Evolutionary conservation across 2,329 filamentous ascomycete species (phyloP).

Genomic region (Talaromyces sp.): DNA sequence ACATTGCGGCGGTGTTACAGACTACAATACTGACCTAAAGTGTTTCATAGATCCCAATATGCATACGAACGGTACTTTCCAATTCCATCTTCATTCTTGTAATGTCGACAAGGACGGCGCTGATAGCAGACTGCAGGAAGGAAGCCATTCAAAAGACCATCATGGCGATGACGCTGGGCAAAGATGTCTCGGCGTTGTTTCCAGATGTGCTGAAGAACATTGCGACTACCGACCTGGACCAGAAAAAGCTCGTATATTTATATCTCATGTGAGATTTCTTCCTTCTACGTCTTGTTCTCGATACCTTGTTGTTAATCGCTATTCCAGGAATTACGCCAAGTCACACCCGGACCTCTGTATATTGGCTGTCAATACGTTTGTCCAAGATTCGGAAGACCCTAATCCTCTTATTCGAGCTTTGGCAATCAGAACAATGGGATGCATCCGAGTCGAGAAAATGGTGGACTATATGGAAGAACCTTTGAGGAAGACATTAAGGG

Average conservation of each 20-base stretch:
- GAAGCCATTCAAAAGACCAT: conserved; percentile 99
- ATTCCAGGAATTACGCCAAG: conserved; percentile 91
- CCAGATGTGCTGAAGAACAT: conserved; percentile 99
- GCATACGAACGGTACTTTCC: conserved; percentile 76
- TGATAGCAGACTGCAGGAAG: conserved; percentile 56
- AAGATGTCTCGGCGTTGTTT: conserved; percentile 95
- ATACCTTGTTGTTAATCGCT: conserved; percentile 1
- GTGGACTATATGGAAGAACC: conserved; percentile 99
- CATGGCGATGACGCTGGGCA: conserved; percentile 99
- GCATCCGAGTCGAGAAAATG: conserved; percentile 98
- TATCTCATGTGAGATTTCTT: conserved; percentile 75
- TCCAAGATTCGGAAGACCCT: conserved; percentile 97
- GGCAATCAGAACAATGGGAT: conserved; percentile 97
- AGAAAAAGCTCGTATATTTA: conserved; percentile 98
- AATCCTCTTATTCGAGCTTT: conserved; percentile 93
- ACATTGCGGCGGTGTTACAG: neutral
- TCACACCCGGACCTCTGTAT: conserved; percentile 98
- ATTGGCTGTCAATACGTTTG: conserved; percentile 97
- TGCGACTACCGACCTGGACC: conserved; percentile 86
- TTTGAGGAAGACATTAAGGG: conserved; percentile 86
- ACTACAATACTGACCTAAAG: conserved; percentile 26
- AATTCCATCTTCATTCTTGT: neutral
- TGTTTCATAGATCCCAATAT: conserved; percentile 74
- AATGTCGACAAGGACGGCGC: conserved; percentile 8
- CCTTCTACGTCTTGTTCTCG: neutral